Evolutionary conservation across 2,329 filamentous ascomycete species (phyloP), one percentile per base, ranked within the genome.

Genomic region (Metarhizium humberi): DNA sequence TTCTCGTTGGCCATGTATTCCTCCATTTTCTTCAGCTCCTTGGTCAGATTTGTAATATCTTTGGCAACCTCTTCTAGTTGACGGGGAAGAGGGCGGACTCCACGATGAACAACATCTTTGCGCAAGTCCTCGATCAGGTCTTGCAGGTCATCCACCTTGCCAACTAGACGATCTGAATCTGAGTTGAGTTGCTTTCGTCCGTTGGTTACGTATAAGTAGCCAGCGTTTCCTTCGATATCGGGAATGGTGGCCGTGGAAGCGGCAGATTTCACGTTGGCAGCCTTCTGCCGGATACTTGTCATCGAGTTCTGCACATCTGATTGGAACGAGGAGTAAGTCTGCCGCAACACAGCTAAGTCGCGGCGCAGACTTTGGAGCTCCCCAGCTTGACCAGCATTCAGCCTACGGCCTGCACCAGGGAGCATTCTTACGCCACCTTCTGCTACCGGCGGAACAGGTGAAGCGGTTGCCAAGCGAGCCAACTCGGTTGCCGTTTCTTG

Each of bases 111-210:
- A 49, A 99, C 94, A 66, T 99, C 94, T 74, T 99, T 97, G 58
- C 94, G 90, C 47, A 99, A 80, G 67, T 99, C 94, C 71, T 99
- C 94, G 20, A 99, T 90, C 54, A 94, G 78, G 69, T 99, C 94
- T 72, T 97, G 94, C n/a, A 99, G 80, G 66, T 97, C 92, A 67
- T 99, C 94, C 11, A 99, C 94, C 66, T 90, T 87, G 62, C 84
- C 87, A 61, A 99, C 92, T 55, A 99, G 85, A 59, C 85, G 86
- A 69, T 97, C 92, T 0, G 90, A 95, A 67, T 97, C 92, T 30
- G 86, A 79, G 52, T 87, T 88, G 57, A 99, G 82, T 57, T 86
- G 82, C 72, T 95, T 95, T 69, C 95, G 95, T 51, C 92, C 92
- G 40, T 78, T 81, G 61, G 88, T 86, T 61, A 99, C 90, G 65